These are phyloP conservation scores for Arabidopsis hybrid DNA, from an alignment of 441 rosid species.

Conservation along the genomic window DNA sequence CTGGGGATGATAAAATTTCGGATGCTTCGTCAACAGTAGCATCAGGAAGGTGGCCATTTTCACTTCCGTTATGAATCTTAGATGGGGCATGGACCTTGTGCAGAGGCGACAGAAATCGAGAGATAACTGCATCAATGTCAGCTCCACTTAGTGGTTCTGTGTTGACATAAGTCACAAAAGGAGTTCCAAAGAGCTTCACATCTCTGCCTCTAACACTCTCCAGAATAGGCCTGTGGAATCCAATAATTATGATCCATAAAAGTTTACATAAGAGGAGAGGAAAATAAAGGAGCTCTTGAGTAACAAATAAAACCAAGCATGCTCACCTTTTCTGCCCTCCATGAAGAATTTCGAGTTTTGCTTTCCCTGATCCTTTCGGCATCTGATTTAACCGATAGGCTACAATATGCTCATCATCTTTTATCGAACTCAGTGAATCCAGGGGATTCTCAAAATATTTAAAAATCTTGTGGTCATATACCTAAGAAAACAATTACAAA, in stretches of 20 bases:
- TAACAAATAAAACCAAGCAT: conserved; percentile 19
- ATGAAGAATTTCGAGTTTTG: conserved; percentile 71
- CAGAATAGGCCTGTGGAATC: conserved; percentile 53
- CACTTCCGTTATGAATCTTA: conserved; percentile 49
- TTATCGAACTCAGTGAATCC: conserved; percentile 55
- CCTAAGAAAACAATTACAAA: conserved; percentile 46
- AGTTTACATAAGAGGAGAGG: conserved; percentile 15
- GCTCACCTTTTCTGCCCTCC: conserved; percentile 67
- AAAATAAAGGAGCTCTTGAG: neutral
- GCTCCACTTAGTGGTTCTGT: conserved; percentile 63
- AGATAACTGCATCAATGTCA: conserved; percentile 64
- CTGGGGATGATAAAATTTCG: conserved; percentile 47
- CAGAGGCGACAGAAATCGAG: conserved; percentile 69
- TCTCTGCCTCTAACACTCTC: conserved; percentile 56
- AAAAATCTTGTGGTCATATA: conserved; percentile 54
- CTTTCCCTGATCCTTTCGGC: conserved; percentile 61
- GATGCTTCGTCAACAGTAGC: conserved; percentile 52
- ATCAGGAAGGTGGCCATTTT: conserved; percentile 59
- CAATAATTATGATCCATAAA: conserved; percentile 17
- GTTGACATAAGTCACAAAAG: conserved; percentile 67
- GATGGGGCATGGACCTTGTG: conserved; percentile 55
- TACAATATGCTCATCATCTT: conserved; percentile 67
- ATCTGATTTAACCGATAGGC: conserved; percentile 62
- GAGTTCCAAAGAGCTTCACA: conserved; percentile 66
- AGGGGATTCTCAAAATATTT: conserved; percentile 55